These are phyloP conservation scores for Mercurialis annua DNA, from an alignment of 345 rosid species.

Conservation along the genomic window DNA sequence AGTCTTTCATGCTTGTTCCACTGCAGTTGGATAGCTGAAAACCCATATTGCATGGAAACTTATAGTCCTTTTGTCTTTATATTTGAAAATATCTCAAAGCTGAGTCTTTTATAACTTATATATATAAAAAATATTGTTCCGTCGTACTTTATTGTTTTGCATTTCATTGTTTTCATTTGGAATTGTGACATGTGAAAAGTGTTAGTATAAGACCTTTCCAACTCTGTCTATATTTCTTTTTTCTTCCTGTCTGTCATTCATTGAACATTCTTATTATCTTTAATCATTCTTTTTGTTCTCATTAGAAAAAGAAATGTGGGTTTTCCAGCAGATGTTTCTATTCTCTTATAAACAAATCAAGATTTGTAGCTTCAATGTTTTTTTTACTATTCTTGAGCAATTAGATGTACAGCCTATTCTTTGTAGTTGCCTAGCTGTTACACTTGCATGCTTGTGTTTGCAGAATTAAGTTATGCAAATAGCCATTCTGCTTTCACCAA, in stretches of 20 bases:
- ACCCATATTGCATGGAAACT: no score
- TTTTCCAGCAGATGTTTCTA: neutral
- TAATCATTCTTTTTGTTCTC: conserved; percentile 7
- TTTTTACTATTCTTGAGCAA: conserved; percentile 8
- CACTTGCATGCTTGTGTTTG: conserved; percentile 19
- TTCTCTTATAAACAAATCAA: neutral
- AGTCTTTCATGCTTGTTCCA: neutral
- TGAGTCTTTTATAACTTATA: no score
- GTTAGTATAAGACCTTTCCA: neutral
- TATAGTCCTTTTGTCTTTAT: no score
- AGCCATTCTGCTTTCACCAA: conserved; percentile 20
- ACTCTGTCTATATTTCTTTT: neutral
- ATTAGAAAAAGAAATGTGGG: conserved; percentile 12
- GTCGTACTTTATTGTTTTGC: no score
- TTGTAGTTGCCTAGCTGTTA: conserved; percentile 42
- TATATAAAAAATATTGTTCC: no score
- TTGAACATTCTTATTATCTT: neutral
- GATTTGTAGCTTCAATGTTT: neutral
- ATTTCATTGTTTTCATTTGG: neutral
- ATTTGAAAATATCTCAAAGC: no score
- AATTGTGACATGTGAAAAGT: neutral
- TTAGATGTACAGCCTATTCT: conserved; percentile 32
- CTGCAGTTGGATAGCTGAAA: neutral
- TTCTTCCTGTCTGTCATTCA: neutral
- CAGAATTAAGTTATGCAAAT: conserved; percentile 4